These are phyloP conservation scores for Botrytis pseudocinerea DNA, from an alignment of 2,329 filamentous ascomycete species.

Conservation along the genomic window DNA sequence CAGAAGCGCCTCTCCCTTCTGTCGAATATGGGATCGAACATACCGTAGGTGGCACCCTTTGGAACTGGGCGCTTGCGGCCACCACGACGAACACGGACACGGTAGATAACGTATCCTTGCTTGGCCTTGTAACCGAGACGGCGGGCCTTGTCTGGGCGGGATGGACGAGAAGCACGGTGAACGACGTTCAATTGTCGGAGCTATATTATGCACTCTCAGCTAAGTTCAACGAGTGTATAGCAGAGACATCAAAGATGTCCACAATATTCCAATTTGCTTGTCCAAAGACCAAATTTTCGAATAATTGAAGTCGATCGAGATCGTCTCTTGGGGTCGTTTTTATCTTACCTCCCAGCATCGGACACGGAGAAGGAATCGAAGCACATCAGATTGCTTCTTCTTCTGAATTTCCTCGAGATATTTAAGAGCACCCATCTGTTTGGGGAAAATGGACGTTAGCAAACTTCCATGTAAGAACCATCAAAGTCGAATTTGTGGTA, in stretches of 20 bases:
- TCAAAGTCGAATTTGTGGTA: not conserved
- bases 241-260: conserved; percentile 52
- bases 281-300: conserved; percentile 39
- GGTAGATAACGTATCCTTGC: conserved; percentile 99
- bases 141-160: conserved; percentile 99
- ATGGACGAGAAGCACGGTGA: conserved; percentile 97
- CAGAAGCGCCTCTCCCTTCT: not conserved
- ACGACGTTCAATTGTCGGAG: conserved; percentile 99
- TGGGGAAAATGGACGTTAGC: not conserved
- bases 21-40: conserved; percentile 42
- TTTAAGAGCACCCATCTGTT: conserved; percentile 85
- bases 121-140: conserved; percentile 99
- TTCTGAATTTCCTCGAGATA: conserved; percentile 99
- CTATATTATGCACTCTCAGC: conserved; percentile 99
- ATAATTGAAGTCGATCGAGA: conserved; percentile 38
- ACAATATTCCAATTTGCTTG: conserved; percentile 37
- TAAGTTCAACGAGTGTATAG: conserved; percentile 99
- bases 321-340: conserved; percentile 44
- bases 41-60: conserved; percentile 99
- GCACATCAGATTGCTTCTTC: conserved; percentile 99
- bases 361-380: conserved; percentile 99
- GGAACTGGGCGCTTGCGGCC: conserved; percentile 94
- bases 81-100: conserved; percentile 95
- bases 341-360: conserved; percentile 98
- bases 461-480: not conserved